Base-by-base conservation (phyloP, 1,284 basidiomycete species). In the Marasmius oreades region DNA sequence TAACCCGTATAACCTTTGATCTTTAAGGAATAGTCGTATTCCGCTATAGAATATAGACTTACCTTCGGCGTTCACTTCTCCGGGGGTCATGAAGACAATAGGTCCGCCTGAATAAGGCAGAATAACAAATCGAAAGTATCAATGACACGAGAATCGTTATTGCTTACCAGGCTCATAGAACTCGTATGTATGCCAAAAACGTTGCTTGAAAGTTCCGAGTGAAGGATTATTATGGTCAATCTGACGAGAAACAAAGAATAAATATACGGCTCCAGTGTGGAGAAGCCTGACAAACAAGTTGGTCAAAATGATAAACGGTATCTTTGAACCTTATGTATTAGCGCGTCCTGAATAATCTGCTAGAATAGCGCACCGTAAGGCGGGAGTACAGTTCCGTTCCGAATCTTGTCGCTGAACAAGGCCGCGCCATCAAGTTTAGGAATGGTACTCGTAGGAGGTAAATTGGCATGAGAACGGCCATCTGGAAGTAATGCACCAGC, bases 191-290 rank as follows among this genome's bases (percentile, higher is more conserved):
- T 80, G 77, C 84, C 84, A 88, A 69, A 78, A 90, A 36, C 88
- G 78, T 68, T 90, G 88, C 67, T 83, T 75, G 69, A 90, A 90
- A 5, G 86, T 90, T n/a, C 88, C 88, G n/a, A 81, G 71, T n/a
- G 73, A 72, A 5, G 86, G 83, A 55, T 87, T 77, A 57, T 73
- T 81, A 67, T 90, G 88, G 69, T 90, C 87, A 55, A 89, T 85
- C 57, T 57, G 46, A 31, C n/a, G 28, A 31, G 4, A 31, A 10
- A 31, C 28, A 31, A 31, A 31, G 10, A 31, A 31, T 31, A 4
- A 31, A 31, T 10, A 31, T 10, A 31, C 28, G 28, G 10, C 28
- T 10, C 10, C 10, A 10, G 4, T 31, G 28, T 31, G 10, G 5
- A 10, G 5, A 31, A 31, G 10, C 4, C 5, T 31, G 28, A 31